Conservation (phyloP, 305 asterid species). For the Fraxinus albicans region DNA sequence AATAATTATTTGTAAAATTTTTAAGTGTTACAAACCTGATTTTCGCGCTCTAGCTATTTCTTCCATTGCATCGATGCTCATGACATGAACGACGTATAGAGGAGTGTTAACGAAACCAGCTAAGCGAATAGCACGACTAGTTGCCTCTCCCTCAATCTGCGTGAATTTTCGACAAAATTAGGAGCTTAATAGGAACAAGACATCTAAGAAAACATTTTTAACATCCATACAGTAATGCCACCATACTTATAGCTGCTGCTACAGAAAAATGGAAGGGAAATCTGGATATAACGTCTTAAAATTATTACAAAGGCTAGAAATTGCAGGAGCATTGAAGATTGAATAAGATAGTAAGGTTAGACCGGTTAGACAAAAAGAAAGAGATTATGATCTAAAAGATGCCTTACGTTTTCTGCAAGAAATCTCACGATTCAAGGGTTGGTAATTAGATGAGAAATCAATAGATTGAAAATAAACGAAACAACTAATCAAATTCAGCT, state of each 20-base stretch:
- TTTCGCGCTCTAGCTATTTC: conserved; percentile 93
- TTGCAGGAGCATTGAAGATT: neutral
- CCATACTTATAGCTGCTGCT: neutral
- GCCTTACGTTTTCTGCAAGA: neutral
- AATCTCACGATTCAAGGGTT: neutral
- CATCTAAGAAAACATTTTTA: neutral
- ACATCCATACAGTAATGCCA: conserved; percentile 11
- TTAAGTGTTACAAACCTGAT: conserved; percentile 54
- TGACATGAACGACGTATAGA: conserved; percentile 90
- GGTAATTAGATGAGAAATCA: neutral
- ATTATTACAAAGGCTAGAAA: neutral
- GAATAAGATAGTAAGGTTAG: neutral
- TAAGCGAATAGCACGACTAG: conserved; percentile 88
- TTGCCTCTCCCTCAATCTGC: conserved; percentile 97
- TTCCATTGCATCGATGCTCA: conserved; percentile 99
- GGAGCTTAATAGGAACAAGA: conserved; percentile 13
- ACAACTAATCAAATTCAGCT: neutral
- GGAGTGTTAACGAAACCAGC: conserved; percentile 94
- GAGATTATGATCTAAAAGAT: neutral
- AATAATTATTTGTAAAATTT: neutral
- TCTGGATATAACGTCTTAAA: neutral
- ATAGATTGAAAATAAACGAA: neutral
- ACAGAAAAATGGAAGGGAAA: neutral
- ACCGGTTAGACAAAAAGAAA: neutral
- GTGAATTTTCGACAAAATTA: conserved; percentile 18